Evolutionary conservation across 164 flowering plant species (phyloP).

Genomic region (Annona squamosa): DNA sequence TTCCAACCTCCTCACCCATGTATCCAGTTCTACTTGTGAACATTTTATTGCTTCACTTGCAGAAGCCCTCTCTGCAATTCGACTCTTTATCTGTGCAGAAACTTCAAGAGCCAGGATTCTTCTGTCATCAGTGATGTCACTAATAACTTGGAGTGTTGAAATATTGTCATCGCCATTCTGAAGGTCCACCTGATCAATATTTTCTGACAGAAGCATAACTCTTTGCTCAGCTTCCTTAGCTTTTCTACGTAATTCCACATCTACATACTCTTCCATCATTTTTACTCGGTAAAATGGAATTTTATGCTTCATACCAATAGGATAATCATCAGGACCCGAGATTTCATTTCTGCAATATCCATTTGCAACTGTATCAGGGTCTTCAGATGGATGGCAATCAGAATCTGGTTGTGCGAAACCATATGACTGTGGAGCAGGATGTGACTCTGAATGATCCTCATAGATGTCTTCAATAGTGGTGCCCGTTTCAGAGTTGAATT

Average conservation of each 20-base stretch:
- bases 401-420: conserved; percentile 10
- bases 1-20: conserved; percentile 45
- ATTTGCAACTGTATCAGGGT: conserved; percentile 18
- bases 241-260: conserved; percentile 40
- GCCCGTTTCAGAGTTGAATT: conserved; percentile 36
- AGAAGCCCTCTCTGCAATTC: conserved; percentile 49
- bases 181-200: conserved; percentile 46
- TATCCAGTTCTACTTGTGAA: conserved; percentile 40
- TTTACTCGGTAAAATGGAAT: conserved; percentile 1
- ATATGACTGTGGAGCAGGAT: conserved; percentile 24
- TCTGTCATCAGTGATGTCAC: conserved; percentile 45
- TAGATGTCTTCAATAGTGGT: conserved; percentile 68
- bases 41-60: conserved; percentile 44
- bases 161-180: conserved; percentile 27
- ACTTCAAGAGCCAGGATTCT: conserved; percentile 64
- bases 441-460: conserved; percentile 33
- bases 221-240: conserved; percentile 66
- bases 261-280: conserved; percentile 32
- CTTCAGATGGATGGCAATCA: conserved; percentile 13
- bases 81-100: conserved; percentile 42
- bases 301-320: conserved; percentile 6
- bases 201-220: conserved; percentile 42
- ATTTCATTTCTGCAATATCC: conserved; percentile 21
- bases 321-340: conserved; percentile 16
- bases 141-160: conserved; percentile 39